A percentile compares a stretch with the other conserved stretches of the same genome.
Evolutionary conservation across 371 early-diverging fungal genomes (phyloP).

Genomic region (Mortierella sp.): DNA sequence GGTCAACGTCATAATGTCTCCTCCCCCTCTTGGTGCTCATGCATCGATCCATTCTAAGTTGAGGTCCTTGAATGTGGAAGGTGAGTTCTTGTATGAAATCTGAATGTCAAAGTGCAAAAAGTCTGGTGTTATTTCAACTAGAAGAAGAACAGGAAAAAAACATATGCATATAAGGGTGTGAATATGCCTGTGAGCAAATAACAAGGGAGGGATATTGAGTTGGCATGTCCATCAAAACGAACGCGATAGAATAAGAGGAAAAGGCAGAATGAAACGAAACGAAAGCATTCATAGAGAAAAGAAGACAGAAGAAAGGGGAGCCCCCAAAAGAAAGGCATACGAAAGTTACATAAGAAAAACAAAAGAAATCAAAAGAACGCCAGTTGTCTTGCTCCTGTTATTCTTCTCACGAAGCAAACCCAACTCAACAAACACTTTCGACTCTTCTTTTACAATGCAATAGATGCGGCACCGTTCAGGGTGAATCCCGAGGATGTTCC

Average conservation of each 20-base stretch:
- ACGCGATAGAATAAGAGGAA: no score
- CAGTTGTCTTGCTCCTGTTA: no score
- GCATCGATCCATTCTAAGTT: not conserved
- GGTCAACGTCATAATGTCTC: constrained; percentile 18
- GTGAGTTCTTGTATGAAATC: not conserved
- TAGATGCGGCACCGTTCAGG: constrained; percentile 22
- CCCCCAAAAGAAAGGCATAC: no score
- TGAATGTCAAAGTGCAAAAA: not conserved
- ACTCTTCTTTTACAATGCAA: not conserved
- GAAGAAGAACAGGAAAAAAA: not conserved
- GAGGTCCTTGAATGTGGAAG: not conserved
- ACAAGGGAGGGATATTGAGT: no score
- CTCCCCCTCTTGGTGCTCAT: constrained; percentile 17
- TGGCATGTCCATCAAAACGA: no score
- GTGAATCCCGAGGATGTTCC: constrained; percentile 33
- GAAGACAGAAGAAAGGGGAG: no score
- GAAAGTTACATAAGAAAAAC: no score
- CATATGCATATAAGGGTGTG: not conserved
- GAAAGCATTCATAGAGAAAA: no score
- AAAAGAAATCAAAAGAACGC: no score
- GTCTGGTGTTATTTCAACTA: not conserved
- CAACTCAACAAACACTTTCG: not conserved
- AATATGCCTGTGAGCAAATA: not conserved
- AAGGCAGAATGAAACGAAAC: no score
- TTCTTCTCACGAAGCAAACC: no score